Evolutionary conservation across 2,329 filamentous ascomycete species (phyloP), one percentile per base, ranked within the genome.

Genomic region (Cladophialophora chaetospira): DNA sequence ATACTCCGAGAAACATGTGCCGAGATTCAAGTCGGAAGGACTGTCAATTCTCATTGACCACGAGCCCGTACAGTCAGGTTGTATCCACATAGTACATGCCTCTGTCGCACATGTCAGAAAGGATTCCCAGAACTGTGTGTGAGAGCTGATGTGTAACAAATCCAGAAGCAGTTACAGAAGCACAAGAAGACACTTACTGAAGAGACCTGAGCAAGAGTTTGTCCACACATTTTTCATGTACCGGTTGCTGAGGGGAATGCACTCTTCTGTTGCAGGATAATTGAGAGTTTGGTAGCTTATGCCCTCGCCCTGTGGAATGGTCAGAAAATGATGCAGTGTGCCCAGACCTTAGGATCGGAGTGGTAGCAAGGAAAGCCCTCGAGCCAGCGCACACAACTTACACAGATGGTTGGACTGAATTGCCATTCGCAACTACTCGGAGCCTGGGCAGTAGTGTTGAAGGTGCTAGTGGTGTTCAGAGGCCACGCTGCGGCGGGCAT

Each of bases 171-270:
- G 23, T 28, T 9, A 13, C 42, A 17, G 23, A 26, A 17, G n/a
- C 6, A 31, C 10, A 15, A 15, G 26, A 13, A 19, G 6, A 17
- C 5, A 13, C 48, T 51, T n/a, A 51, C 48, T 28, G 23, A 51
- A 43, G 35, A 23, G 42, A 25, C 25, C 31, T 19, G 48, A 51
- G 17, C 48, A 51, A 17, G 40, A 21, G 8, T 42, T 51, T 17
- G 48, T 43, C 48, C 48, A 51, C 3, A 43, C 36, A 19, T 51
- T 51, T 36, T 51, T 51, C 48, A 51, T 51, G n/a, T n/a, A n/a
- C 15, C 33, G 28, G 4, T n/a, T 31, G 2, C 35, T n/a, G 10
- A 51, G 36, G 9, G 48, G 36, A 4, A 51, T 29, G 48, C 48
- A 51, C 11, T 23, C 48, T n/a, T 15, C 38, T 21, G n/a, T 43